These are phyloP conservation scores for Fusarium newnesense DNA, from an alignment of 2,329 filamentous ascomycete species.

Conservation along the genomic window DNA sequence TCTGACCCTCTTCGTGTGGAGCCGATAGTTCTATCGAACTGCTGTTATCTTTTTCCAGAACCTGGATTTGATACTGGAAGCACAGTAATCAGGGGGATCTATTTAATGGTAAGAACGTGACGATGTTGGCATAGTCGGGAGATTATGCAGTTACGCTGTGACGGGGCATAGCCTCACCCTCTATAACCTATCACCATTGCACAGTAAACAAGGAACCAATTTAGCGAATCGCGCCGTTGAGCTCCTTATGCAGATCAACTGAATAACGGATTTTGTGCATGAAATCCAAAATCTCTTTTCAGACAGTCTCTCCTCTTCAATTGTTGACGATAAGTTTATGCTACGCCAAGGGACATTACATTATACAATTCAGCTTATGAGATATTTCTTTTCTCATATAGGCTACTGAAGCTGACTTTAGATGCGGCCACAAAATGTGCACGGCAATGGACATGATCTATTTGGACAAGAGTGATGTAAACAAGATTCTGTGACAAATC, in stretches of 20 bases:
- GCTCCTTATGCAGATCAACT: neutral
- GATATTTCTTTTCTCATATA: fast-evolving
- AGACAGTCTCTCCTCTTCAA: neutral
- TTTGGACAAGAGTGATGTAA: too few species aligned
- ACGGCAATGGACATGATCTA: too few species aligned
- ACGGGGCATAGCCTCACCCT: too few species aligned
- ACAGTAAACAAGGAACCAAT: neutral
- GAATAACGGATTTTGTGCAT: neutral
- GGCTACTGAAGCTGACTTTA: neutral
- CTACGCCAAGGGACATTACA: neutral
- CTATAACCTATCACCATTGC: neutral
- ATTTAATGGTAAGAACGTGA: neutral
- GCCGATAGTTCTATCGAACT: neutral
- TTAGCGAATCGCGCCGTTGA: neutral
- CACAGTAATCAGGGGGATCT: neutral
- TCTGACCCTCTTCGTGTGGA: neutral
- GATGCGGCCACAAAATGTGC: too few species aligned
- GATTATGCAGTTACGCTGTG: neutral
- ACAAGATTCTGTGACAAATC: too few species aligned
- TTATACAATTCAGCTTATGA: neutral
- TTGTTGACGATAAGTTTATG: neutral
- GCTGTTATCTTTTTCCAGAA: too few species aligned
- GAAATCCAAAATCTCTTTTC: neutral
- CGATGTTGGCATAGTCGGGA: neutral
- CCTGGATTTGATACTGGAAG: neutral